Evolutionary conservation across 2,329 filamentous ascomycete species (phyloP), one percentile per base, ranked within the genome.

Genomic region (Phialophora verrucosa): DNA sequence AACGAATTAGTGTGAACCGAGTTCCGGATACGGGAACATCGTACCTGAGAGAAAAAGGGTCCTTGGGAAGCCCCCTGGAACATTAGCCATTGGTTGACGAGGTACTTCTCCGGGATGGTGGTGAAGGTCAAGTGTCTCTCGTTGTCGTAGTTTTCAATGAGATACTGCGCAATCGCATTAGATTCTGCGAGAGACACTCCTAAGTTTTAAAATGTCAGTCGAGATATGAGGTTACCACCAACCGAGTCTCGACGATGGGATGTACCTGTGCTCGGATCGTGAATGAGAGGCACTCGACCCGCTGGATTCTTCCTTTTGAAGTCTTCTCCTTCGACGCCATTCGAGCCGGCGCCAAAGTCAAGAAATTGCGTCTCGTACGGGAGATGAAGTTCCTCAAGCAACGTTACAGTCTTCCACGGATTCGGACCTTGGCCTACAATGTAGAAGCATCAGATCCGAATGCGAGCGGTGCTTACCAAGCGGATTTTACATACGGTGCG

Each of bases 251-350:
- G 25, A 27, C 25, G 25, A 27, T 27, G 25, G 25, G 4, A 27
- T 27, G 25, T 27, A 10, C 49, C 49, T 31, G 53, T 56, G 11
- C 11, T 31, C 20, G 53, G 53, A 20, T 56, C 32, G 20, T 56
- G 29, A 20, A 56, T 56, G 7, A 56, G 53, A 29, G 53, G 53
- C 53, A 56, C 53, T 14, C 53, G 53, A 12, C 53, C 53, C 20
- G 53, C 53, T 14, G 32, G 53, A 31, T 56, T 56, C 27, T 56
- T 56, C 53, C 29, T 27, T 20, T 56, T 56, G 27, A 56, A 31
- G 11, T 56, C 53, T 38, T 56, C 53, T 56, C 53, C 53, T 56
- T 56, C 53, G 11, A 56, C 53, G 27, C 53, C 53, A 12, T 56
- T 56, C 11, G 27, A 10, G 27, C 53, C 53, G 20, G 20, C 27